Evolutionary conservation across 2,329 filamentous ascomycete species (phyloP).

Genomic region (Cephalotrichum gorgonifer): DNA sequence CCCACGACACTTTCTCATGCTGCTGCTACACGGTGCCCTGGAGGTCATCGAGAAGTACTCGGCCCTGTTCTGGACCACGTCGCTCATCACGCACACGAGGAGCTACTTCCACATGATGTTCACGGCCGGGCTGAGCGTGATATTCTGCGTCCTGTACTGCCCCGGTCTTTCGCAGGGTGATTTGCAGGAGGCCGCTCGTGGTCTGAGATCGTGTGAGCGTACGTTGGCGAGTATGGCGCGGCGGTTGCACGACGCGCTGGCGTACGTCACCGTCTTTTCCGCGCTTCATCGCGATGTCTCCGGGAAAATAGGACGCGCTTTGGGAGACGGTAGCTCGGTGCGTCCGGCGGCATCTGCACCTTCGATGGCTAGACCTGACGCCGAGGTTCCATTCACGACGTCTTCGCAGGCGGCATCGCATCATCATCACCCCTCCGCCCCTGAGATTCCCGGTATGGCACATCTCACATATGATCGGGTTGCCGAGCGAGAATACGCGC

Average conservation of each 20-base stretch:
- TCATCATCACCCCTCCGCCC: neutral
- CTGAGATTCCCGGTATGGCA: neutral
- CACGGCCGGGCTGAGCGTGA: conserved; percentile 27
- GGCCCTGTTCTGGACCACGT: conserved; percentile 18
- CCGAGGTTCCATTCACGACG: neutral
- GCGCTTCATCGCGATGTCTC: conserved; percentile 14
- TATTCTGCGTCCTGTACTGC: conserved; percentile 15
- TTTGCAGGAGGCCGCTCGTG: neutral
- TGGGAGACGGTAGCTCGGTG: neutral
- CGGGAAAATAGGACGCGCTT: conserved; percentile 3
- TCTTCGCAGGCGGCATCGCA: neutral
- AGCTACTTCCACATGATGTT: conserved; percentile 38
- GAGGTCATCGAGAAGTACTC: conserved; percentile 27
- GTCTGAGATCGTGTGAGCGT: conserved; percentile 11
- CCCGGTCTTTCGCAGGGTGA: neutral
- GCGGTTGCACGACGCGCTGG: conserved; percentile 15
- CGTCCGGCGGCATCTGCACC: neutral
- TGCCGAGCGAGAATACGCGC: neutral
- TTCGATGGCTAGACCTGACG: neutral
- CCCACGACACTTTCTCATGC: conserved; percentile 17
- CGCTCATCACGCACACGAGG: conserved; percentile 29
- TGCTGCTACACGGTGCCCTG: conserved; percentile 23
- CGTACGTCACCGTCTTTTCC: conserved; percentile 16
- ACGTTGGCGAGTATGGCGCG: conserved; percentile 15
- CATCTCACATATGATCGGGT: neutral